Evolutionary conservation across 495 filamentous ascomycete species (phyloP).

Genomic region (Lepraria neglecta): DNA sequence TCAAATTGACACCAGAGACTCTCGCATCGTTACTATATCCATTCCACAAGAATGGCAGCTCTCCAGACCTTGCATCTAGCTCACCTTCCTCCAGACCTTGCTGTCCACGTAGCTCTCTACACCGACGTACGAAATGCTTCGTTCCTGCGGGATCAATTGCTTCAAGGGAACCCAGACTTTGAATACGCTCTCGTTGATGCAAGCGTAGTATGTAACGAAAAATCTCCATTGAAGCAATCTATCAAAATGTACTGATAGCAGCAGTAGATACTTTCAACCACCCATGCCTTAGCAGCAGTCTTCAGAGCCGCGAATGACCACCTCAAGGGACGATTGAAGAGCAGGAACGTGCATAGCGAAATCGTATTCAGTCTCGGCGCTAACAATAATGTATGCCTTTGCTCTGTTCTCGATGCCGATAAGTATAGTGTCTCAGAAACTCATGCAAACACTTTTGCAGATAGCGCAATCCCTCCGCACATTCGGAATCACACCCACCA

Average conservation of each 20-base stretch:
- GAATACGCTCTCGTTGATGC: conserved; percentile 95
- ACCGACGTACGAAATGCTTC: conserved; percentile 66
- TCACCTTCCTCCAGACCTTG: conserved; percentile 59
- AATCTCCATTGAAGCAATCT: neutral
- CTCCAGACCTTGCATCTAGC: conserved; percentile 57
- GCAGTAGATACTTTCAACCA: conserved; percentile 55
- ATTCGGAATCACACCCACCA: conserved; percentile 70
- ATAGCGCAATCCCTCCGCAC: conserved; percentile 85
- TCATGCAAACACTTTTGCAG: conserved; percentile 37
- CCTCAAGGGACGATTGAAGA: conserved; percentile 56
- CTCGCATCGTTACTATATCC: neutral
- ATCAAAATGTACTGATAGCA: conserved; percentile 17
- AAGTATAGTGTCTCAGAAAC: neutral
- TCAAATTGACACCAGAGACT: neutral
- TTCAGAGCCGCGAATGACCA: conserved; percentile 70
- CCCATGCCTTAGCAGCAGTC: conserved; percentile 67
- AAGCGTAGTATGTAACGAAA: conserved; percentile 46
- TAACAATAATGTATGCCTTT: conserved; percentile 68
- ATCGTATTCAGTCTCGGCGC: conserved; percentile 76
- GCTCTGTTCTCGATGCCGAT: neutral
- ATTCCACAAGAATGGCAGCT: conserved; percentile 7
- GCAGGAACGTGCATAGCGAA: conserved; percentile 87
- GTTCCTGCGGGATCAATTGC: conserved; percentile 71
- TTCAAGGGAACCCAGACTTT: conserved; percentile 72
- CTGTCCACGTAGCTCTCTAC: conserved; percentile 68